Conservation (phyloP, 2,329 filamentous ascomycete genomes). For the Trichoderma sp. region DNA sequence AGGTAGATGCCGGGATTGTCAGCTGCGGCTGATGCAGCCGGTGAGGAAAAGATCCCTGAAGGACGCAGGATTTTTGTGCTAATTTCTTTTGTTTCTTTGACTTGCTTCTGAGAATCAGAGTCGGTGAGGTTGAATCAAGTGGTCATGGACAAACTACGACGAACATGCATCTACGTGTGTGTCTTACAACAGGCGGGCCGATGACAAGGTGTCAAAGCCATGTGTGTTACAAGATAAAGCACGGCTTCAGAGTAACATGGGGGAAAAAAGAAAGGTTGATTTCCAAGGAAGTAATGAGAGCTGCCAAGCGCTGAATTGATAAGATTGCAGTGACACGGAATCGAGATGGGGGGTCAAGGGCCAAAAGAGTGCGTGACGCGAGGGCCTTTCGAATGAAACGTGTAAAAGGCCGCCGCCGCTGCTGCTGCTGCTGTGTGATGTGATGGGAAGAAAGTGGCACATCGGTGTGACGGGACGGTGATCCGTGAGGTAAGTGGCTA, state of each 20-base stretch:
- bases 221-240: constrained; percentile 8
- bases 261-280: neutral
- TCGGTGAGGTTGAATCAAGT: constrained; percentile 8
- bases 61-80: constrained; percentile 4
- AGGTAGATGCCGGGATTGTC: neutral
- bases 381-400: constrained; percentile 6
- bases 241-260: neutral
- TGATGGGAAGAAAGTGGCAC: neutral
- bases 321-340: constrained; percentile 2
- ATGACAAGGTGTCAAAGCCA: neutral
- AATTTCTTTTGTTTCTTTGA: neutral
- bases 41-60: constrained; percentile 2
- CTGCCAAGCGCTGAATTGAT: neutral
- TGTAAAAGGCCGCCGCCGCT: neutral
- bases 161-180: neutral
- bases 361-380: neutral
- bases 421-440: constrained; percentile 6
- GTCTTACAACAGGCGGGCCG: neutral
- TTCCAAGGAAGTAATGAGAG: neutral
- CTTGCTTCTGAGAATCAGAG: neutral
- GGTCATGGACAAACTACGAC: neutral
- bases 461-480: constrained; percentile 16
- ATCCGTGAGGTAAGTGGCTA: constrained; percentile 14
- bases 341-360: constrained; percentile 4
- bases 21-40: constrained; percentile 21